Percentiles rank a stretch among this genome's conserved stretches.
Conservation (phyloP, 352 stramenopile genomes). For the Pythium utonaiense region DNA sequence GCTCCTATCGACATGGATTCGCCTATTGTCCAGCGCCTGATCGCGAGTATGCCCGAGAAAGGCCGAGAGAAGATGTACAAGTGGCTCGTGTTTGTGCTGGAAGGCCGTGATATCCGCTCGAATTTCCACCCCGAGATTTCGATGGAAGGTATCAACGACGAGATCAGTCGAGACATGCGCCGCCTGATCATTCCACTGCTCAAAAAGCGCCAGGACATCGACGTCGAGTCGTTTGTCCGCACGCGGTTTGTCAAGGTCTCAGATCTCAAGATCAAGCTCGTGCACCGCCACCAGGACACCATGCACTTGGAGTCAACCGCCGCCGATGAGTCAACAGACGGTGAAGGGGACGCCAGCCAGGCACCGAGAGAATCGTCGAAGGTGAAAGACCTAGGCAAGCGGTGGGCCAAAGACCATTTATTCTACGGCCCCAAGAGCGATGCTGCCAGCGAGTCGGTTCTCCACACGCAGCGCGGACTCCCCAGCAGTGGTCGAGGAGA, state of each 20-base stretch:
- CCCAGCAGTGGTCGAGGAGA: constrained; percentile 30
- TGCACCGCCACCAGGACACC: constrained; percentile 56
- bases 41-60: constrained; percentile 60
- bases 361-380: background rate
- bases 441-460: constrained; percentile 49
- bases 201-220: constrained; percentile 64
- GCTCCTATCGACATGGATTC: constrained; percentile 75
- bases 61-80: constrained; percentile 66
- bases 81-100: constrained; percentile 67
- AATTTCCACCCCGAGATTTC: constrained; percentile 73
- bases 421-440: constrained; percentile 70
- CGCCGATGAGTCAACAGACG: constrained; percentile 6
- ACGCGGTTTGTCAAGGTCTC: constrained; percentile 60
- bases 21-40: constrained; percentile 61
- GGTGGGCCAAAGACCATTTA: constrained; percentile 55
- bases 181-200: constrained; percentile 67
- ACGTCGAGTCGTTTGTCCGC: constrained; percentile 60
- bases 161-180: constrained; percentile 58
- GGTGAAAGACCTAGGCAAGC: constrained; percentile 18
- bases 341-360: constrained; percentile 12
- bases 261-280: constrained; percentile 64
- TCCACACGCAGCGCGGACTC: constrained; percentile 42
- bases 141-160: constrained; percentile 63
- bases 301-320: constrained; percentile 43
- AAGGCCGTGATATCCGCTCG: constrained; percentile 64